A percentile compares a stretch with the other conserved stretches of the same genome.
phyloP scores from a whole-genome alignment of 768 basidiomycete species.

The Daedaleopsis sinensis region DNA sequence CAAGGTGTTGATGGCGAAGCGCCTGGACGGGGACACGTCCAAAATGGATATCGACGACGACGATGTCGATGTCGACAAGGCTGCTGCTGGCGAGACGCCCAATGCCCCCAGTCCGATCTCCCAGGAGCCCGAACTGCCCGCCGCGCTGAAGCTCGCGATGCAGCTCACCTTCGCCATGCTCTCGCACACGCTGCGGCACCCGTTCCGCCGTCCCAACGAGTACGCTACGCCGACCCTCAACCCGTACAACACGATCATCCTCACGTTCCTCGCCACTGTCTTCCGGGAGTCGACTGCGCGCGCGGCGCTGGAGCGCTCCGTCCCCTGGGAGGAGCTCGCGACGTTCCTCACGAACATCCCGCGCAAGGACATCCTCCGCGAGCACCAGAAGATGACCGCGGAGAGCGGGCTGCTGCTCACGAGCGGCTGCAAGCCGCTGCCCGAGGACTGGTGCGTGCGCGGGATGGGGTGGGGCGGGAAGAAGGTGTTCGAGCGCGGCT shows the following conservation, averaged over 20 bases:
- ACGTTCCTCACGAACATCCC: constrained; percentile 63
- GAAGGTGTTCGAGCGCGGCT: constrained; percentile 89
- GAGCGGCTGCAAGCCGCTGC: constrained; percentile 65
- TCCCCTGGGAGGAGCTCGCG: constrained; percentile 85
- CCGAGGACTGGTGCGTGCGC: constrained; percentile 94
- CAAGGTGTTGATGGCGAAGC: constrained; percentile 41
- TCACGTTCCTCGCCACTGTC: constrained; percentile 87
- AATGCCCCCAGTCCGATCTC: constrained; percentile 30
- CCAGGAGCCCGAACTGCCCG: constrained; percentile 52
- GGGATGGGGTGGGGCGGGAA: constrained; percentile 97
- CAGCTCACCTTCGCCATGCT: constrained; percentile 82
- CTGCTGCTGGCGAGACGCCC: constrained; percentile 5
- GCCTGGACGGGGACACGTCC: constrained; percentile 45
- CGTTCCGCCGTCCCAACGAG: constrained; percentile 60
- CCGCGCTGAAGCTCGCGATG: constrained; percentile 72
- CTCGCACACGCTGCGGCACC: constrained; percentile 65
- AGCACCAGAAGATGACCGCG: constrained; percentile 32
- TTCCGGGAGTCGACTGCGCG: constrained; percentile 65
- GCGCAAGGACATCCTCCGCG: constrained; percentile 45
- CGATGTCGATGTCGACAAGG: constrained; percentile 32
- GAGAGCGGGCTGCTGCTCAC: constrained; percentile 72
- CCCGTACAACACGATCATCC: constrained; percentile 82
- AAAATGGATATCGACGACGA: constrained; percentile 71
- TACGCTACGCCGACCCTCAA: constrained; percentile 65
- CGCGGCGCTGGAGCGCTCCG: constrained; percentile 65